Conservation (phyloP, 352 stramenopile genomes). For the Globisporangium nagaii region DNA sequence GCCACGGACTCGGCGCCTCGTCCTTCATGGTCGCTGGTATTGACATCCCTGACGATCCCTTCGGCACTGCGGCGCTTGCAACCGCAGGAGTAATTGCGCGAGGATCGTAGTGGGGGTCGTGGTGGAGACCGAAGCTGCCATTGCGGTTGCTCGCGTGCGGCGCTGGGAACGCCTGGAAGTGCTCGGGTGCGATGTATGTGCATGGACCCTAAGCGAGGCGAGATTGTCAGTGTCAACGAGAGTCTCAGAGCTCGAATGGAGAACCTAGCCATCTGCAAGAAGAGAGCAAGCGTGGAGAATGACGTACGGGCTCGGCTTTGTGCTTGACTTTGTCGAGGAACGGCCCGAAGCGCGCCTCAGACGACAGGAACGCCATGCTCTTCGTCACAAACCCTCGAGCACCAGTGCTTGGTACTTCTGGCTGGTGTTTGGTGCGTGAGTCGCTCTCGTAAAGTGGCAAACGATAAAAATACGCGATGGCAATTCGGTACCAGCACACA, state of each 20-base stretch:
- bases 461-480: too few relatives aligned
- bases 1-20: constrained; percentile 17
- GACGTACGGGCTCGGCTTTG: constrained; percentile 34
- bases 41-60: too few relatives aligned
- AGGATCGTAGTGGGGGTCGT: constrained; percentile 8
- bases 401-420: too few relatives aligned
- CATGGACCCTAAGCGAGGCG: constrained; percentile 25
- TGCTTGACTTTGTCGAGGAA: constrained; percentile 26
- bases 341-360: constrained; percentile 39
- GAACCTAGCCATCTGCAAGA: not conserved
- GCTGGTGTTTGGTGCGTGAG: too few relatives aligned
- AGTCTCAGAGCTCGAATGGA: not conserved
- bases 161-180: constrained; percentile 15
- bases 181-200: constrained; percentile 27
- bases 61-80: constrained; percentile 1
- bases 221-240: not conserved
- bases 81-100: not conserved
- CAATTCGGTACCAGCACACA: too few relatives aligned
- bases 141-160: constrained; percentile 11
- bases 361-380: constrained; percentile 46
- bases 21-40: constrained; percentile 1
- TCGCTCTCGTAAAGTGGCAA: too few relatives aligned
- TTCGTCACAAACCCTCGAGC: too few relatives aligned
- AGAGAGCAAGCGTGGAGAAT: not conserved
- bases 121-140: constrained; percentile 36